A percentile compares a stretch with the other conserved stretches of the same genome.
phyloP scores from a whole-genome alignment of 257 asterid species.

The Cinchona pubescens region DNA sequence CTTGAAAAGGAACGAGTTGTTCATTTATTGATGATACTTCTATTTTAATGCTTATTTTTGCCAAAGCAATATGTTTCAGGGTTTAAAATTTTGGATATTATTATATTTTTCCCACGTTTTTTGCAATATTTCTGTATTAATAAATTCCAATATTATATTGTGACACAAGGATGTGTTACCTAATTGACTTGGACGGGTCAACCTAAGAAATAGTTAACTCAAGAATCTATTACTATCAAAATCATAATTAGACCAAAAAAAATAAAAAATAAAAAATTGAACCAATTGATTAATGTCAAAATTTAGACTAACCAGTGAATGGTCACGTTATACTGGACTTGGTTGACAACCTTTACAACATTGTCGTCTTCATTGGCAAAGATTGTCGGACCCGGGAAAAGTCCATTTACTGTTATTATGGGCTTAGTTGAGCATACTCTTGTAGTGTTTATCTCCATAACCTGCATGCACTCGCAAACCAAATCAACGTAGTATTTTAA shows the following conservation, averaged over 20 bases:
- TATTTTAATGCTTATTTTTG: not conserved
- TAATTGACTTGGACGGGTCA: constrained; percentile 2
- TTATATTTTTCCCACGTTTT: not conserved
- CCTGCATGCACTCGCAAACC: constrained; percentile 30
- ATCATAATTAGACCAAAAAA: not conserved
- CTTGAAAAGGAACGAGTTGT: no score
- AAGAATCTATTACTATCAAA: not conserved
- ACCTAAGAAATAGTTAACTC: not conserved
- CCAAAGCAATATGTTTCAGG: not conserved
- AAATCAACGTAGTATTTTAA: not conserved
- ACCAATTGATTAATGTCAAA: not conserved
- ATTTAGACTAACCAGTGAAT: constrained; percentile 48
- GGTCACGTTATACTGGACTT: constrained; percentile 43
- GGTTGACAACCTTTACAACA: constrained; percentile 51
- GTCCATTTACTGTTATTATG: constrained; percentile 54
- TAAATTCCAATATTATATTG: not conserved
- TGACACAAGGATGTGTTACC: not conserved
- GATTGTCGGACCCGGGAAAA: constrained; percentile 61
- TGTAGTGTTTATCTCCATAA: constrained; percentile 36
- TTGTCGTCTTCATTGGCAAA: constrained; percentile 55
- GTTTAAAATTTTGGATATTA: no score
- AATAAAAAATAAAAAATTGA: no score
- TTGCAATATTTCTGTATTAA: not conserved
- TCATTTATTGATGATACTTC: no score
- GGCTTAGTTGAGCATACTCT: constrained; percentile 52